Evolutionary conservation across 1,284 basidiomycete genomes (phyloP).

Genomic region (Ganoderma sinense): DNA sequence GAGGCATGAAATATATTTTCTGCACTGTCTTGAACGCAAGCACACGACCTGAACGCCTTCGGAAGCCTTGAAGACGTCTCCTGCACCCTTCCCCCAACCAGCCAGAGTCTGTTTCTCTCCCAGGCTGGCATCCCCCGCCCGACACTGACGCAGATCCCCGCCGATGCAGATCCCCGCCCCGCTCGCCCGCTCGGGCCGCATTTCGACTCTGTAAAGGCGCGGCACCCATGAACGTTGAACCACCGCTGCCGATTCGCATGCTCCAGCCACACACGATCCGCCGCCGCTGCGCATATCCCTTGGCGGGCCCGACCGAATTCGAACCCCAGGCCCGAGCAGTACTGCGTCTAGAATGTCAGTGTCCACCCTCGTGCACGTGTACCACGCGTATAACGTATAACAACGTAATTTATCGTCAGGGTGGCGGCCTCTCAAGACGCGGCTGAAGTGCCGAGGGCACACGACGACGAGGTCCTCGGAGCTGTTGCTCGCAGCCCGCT

Average conservation of each 20-base stretch:
- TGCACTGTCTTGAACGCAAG: no score
- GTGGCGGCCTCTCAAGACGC: constrained; percentile 25
- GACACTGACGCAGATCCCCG: no score
- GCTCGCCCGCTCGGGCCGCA: no score
- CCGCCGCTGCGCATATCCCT: neutral
- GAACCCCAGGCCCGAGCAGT: neutral
- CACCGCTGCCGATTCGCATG: neutral
- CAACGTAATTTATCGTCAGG: neutral
- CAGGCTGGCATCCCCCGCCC: no score
- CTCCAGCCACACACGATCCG: neutral
- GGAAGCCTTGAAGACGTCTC: no score
- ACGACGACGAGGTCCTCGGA: constrained; percentile 14
- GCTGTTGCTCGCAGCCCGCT: constrained; percentile 17
- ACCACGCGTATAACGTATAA: constrained; percentile 4
- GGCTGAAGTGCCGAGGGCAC: constrained; percentile 33
- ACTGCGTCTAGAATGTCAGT: neutral
- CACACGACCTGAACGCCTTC: no score
- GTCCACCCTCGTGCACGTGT: neutral
- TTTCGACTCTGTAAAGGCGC: no score
- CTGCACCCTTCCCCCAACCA: no score
- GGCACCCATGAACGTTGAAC: neutral
- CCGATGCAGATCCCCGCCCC: no score
- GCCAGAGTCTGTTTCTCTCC: no score
- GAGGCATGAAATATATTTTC: no score
- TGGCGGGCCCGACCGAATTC: neutral